Evolutionary conservation across 2,329 filamentous ascomycete genomes (phyloP), one percentile per base, ranked within the genome.

Genomic region (Ophiostoma himal-ulmi): DNA sequence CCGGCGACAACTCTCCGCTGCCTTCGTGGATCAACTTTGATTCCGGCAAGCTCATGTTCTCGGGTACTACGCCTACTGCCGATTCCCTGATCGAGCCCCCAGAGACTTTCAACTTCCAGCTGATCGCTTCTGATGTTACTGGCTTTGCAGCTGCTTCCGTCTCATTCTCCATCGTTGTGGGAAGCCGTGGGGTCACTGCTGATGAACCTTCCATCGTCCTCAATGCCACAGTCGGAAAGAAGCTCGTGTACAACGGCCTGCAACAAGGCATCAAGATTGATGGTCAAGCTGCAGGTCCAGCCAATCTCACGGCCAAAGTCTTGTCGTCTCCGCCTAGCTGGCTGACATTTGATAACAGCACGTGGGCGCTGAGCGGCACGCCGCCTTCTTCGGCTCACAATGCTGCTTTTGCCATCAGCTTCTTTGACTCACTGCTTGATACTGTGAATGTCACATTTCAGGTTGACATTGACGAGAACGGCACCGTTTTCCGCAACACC

Each of bases 1-100:
- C 91, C 4, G 83, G 83, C 5, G 86, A 94, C 76, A 91, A 91
- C 76, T 91, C 91, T n/a, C 93, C 93, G 48, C 81, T 97, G 48
- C 93, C 93, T 26, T 89, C 92, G 0, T 97, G 93, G 93, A 82
- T 96, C 64, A 81, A 81, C n/a, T 97, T 97, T 76, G 86, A 95
- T 74, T 77, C 85, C 0, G 77, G 77, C 1, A 82, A 79, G 0
- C 80, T 96, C 54, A 84, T 83, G 0, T 96, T 96, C 75, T 86
- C 85, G 0, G 93, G 93, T 34, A 86, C 80, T 44, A 90, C 90
- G 1, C 93, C 92, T 0, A 81, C 88, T 0, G 82, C 88, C 66
- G 84, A 86, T 71, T 87, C 86, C 37, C 81, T 90, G 11, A 79
- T 88, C 48, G 85, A 89, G 41, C 88, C 88, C 8, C 89, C 92